Conservation (phyloP, 2,329 filamentous ascomycete species). For the Ophiosphaerella herpotricha region DNA sequence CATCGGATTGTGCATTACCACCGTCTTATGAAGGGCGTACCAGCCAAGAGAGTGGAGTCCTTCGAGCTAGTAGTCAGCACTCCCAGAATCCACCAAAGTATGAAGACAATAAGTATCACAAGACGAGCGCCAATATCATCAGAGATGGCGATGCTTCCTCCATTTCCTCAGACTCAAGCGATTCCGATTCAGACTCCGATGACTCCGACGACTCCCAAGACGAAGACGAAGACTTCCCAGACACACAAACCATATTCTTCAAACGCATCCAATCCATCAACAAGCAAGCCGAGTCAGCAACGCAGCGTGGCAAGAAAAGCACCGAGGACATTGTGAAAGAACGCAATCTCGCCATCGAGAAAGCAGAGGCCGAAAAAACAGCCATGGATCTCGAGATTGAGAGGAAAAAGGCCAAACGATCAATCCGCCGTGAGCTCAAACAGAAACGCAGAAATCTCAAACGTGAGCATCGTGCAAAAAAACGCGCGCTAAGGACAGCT, state of each 20-base stretch:
- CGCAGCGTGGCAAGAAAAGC: constrained; percentile 31
- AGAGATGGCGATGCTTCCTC: constrained; percentile 26
- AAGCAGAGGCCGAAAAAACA: constrained; percentile 25
- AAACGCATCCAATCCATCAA: constrained; percentile 31
- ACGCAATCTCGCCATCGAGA: constrained; percentile 30
- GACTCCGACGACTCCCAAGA: constrained; percentile 16
- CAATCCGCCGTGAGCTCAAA: constrained; percentile 12
- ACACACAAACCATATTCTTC: constrained; percentile 14
- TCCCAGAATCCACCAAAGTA: not conserved
- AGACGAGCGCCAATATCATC: not conserved
- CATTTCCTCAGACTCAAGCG: constrained; percentile 26
- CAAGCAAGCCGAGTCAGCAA: constrained; percentile 15
- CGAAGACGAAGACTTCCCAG: constrained; percentile 15
- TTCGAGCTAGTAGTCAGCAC: constrained; percentile 11
- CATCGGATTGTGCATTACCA: constrained; percentile 14
- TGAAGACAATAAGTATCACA: not conserved
- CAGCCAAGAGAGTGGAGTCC: constrained; percentile 26
- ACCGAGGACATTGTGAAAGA: constrained; percentile 24
- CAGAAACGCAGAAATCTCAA: constrained; percentile 18
- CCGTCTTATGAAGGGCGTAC: constrained; percentile 17
- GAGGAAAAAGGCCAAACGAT: constrained; percentile 21
- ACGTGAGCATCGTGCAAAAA: constrained; percentile 18
- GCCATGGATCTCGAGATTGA: constrained; percentile 22
- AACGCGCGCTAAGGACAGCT: constrained; percentile 24
- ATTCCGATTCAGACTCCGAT: constrained; percentile 20